Conservation (phyloP, 495 filamentous ascomycete species). For the Tuber umbilicatum region DNA sequence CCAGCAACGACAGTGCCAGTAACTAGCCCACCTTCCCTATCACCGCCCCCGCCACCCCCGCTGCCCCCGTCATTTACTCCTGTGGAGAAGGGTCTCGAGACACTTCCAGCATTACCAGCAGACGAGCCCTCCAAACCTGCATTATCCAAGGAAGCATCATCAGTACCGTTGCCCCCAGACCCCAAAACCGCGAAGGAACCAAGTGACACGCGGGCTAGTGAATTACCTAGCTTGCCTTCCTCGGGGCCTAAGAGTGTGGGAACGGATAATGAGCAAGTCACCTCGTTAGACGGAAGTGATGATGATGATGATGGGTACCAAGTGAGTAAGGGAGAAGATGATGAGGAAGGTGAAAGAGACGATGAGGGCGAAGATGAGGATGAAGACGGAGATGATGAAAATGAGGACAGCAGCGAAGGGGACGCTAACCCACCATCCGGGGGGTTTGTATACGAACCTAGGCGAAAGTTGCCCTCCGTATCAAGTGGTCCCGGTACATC, state of each 20-base stretch:
- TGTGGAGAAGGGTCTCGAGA: neutral
- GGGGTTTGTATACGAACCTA: constrained; percentile 46
- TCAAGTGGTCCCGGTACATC: constrained; percentile 20
- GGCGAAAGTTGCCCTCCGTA: constrained; percentile 44
- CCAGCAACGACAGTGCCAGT: neutral
- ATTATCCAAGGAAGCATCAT: neutral
- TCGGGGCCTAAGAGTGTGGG: constrained; percentile 42
- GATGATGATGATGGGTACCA: constrained; percentile 41
- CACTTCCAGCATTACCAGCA: neutral
- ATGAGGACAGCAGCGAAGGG: constrained; percentile 11
- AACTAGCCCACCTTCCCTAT: neutral
- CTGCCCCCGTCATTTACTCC: neutral
- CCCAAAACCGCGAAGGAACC: constrained; percentile 6
- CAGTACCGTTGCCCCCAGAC: constrained; percentile 7
- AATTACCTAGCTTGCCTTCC: constrained; percentile 39
- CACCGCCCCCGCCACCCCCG: neutral
- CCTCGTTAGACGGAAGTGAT: constrained; percentile 23
- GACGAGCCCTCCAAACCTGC: neutral
- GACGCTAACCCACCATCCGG: constrained; percentile 24
- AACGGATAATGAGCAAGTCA: constrained; percentile 42
- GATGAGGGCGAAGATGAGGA: constrained; percentile 46
- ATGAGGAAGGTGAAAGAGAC: constrained; percentile 36
- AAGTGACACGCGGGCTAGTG: constrained; percentile 25
- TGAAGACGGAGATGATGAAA: constrained; percentile 42
- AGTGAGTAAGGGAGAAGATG: constrained; percentile 41